Base-by-base conservation (phyloP, 164 flowering plant genomes). In the Vitis riparia region DNA sequence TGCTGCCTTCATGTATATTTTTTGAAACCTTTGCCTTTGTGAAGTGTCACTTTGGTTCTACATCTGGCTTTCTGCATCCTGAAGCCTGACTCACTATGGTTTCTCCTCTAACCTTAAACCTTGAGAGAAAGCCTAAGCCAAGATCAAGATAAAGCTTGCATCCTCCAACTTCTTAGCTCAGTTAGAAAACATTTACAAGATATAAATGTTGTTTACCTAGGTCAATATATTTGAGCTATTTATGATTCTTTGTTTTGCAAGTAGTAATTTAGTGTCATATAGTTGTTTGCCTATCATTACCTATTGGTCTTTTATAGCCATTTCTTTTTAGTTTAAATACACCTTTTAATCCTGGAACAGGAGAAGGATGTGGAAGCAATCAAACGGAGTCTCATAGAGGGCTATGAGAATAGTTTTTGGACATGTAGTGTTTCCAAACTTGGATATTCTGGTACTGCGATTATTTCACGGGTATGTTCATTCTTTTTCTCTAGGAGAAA, bases 401-500 rank as follows among this genome's bases (percentile, higher is more conserved):
- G 97, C 17, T 93, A 89, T 78, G 89, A 88, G 16, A 80, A 90
- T 73, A 89, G 92, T 86, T 95, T 83, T 75, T 95, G 98, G 98
- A 85, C 97, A n/a, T 93, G 99, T 69, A 95, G 99, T 73, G 79
- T 77, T 68, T 79, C 97, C 27, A 95, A 93, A 70, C 97, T 90
- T 80, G 99, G 99, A 50, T 95, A 95, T 77, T 93, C 99, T 62
- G 99, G 99, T 51, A 88, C 98, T 67, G 92, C 99, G 68, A 84
- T 95, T 58, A 87, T 95, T 68, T 95, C 99, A 59, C 78, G 97
- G 93, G 99, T 95, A 88, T 71, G 83, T 15, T 72, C 51, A 5
- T 58, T 70, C 51, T 44, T 70, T 52, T 19, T 14, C 29, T 49
- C 16, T 51, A 11, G 17, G 3, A 29, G 15, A 29, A 29, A 44